Percentiles rank a stretch among this genome's conserved stretches.
These are phyloP conservation scores for Mortierella alpina DNA, from an alignment of 192 early-diverging fungal species.

Conservation along the genomic window DNA sequence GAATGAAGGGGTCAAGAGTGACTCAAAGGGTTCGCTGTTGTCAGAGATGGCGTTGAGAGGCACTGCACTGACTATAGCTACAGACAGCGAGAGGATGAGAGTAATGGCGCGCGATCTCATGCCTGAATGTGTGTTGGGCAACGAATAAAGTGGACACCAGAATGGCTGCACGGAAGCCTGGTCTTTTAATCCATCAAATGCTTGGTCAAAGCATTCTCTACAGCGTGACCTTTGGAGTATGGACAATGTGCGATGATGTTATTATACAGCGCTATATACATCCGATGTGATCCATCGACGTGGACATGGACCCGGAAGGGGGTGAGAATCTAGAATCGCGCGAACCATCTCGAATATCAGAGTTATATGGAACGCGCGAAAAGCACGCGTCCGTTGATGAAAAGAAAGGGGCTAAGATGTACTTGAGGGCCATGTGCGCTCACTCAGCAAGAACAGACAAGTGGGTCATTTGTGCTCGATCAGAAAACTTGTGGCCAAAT, in stretches of 20 bases:
- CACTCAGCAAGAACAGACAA: neutral
- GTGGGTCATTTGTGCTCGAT: neutral
- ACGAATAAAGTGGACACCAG: neutral
- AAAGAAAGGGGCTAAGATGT: neutral
- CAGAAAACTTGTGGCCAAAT: too few species aligned
- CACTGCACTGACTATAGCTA: conserved; percentile 1
- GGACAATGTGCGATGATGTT: too few species aligned
- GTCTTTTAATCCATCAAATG: too few species aligned
- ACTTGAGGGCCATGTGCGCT: neutral
- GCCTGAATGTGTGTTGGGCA: neutral
- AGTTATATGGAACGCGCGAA: conserved; percentile 9
- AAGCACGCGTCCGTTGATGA: neutral
- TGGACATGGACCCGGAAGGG: neutral
- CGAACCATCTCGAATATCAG: conserved; percentile 17
- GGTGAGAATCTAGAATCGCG: conserved; percentile 14
- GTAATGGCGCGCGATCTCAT: conserved; percentile 7
- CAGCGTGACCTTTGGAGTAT: too few species aligned
- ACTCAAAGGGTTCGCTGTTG: neutral
- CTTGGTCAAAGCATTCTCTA: too few species aligned
- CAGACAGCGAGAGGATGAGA: conserved; percentile 19
- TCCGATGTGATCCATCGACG: too few species aligned
- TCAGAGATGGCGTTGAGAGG: neutral
- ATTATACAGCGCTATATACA: too few species aligned
- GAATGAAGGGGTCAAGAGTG: neutral
- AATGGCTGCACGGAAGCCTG: neutral